Evolutionary conservation across 345 rosid genomes (phyloP).

Genomic region (Syzygium aromaticum): DNA sequence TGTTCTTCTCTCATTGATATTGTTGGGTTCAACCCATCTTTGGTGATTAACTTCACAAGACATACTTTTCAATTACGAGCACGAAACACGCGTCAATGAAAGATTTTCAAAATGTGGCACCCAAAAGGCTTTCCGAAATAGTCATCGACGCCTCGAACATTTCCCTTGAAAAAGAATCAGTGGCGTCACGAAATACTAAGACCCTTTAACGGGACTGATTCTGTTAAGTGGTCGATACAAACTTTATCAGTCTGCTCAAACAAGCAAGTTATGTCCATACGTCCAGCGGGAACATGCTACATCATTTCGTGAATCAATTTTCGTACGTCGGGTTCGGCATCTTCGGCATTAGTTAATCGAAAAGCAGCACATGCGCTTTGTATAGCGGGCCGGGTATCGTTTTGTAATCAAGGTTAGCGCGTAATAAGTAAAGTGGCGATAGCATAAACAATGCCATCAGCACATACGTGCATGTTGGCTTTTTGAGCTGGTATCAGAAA

Average conservation of each 20-base stretch:
- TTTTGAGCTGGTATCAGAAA: background rate
- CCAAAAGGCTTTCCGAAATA: background rate
- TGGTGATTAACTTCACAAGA: background rate
- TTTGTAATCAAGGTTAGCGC: background rate
- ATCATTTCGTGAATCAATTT: background rate
- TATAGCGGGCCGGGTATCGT: background rate
- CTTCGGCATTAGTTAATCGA: background rate
- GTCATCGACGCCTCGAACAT: background rate
- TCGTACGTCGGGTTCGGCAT: background rate
- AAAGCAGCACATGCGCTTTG: background rate
- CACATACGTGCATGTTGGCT: background rate
- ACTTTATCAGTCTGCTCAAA: background rate
- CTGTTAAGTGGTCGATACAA: background rate
- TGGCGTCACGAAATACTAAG: background rate
- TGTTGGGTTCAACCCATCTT: background rate
- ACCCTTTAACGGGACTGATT: background rate
- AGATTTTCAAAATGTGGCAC: background rate
- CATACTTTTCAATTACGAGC: background rate
- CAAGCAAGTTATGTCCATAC: background rate
- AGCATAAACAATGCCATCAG: background rate
- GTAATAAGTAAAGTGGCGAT: background rate
- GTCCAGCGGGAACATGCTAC: rapidly evolving
- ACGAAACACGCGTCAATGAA: background rate
- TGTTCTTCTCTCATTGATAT: too few species aligned
- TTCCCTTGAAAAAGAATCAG: background rate